Conservation (phyloP, 768 basidiomycete species). For the Calocera cornea region DNA sequence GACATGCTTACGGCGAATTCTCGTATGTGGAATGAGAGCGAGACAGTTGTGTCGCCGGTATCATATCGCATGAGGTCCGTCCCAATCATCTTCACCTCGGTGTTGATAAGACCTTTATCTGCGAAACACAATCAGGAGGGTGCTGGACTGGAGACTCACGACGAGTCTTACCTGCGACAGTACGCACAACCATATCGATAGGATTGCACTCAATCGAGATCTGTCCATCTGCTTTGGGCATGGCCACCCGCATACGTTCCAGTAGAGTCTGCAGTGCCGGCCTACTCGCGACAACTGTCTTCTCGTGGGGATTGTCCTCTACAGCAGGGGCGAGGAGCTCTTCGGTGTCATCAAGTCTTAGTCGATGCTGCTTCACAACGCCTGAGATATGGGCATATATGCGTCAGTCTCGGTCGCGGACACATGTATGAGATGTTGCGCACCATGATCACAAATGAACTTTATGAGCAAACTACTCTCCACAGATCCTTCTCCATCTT, state of each 20-base stretch:
- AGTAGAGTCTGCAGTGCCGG: not conserved
- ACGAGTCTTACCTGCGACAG: not conserved
- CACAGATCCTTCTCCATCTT: not conserved
- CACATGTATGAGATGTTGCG: not conserved
- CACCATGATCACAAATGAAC: constrained; percentile 2
- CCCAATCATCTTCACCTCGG: not conserved
- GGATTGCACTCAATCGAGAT: not conserved
- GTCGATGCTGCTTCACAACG: not conserved
- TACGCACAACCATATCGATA: not conserved
- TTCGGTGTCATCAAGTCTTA: not conserved
- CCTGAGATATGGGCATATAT: not conserved
- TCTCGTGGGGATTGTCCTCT: not conserved
- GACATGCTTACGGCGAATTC: not conserved
- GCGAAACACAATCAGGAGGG: not conserved
- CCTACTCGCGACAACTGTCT: not conserved
- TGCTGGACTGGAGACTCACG: not conserved
- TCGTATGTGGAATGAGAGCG: not conserved
- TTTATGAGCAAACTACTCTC: not conserved
- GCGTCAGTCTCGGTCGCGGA: not conserved
- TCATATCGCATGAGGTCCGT: not conserved
- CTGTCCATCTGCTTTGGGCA: not conserved
- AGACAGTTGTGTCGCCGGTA: not conserved
- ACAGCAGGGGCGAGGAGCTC: not conserved
- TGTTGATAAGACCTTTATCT: not conserved
- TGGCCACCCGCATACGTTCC: not conserved